A percentile compares a stretch with the other conserved stretches of the same genome.
Conservation (phyloP, 139 green algal genomes). For the Chlorella sp. region DNA sequence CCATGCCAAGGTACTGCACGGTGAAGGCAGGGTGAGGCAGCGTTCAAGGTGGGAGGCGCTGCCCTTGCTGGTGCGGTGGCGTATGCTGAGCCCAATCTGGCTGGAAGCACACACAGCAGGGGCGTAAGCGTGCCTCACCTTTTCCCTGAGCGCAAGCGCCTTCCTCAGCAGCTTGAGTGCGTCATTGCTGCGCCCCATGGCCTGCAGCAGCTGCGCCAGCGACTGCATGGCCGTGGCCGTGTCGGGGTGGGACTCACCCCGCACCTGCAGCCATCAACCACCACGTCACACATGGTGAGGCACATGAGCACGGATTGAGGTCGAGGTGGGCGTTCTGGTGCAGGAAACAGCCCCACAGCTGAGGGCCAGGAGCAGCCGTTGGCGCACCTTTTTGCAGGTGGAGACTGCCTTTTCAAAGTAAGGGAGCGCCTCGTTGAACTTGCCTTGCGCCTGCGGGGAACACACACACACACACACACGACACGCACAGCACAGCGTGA, state of each 20-base stretch:
- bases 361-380: no score
- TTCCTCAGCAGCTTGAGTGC: background rate
- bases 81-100: no score
- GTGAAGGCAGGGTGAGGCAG: no score
- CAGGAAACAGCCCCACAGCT: no score
- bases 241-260: background rate
- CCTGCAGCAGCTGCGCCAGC: background rate
- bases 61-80: no score
- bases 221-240: background rate
- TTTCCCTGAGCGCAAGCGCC: background rate
- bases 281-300: no score
- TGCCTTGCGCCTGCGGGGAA: background rate
- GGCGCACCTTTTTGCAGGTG: background rate
- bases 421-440: background rate
- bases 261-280: no score
- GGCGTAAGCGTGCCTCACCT: background rate
- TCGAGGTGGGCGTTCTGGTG: no score
- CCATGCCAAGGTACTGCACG: background rate
- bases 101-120: no score
- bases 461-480: background rate
- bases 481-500: no score
- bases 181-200: background rate
- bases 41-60: no score
- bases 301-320: no score
- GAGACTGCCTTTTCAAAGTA: background rate